Percentiles rank a stretch among this genome's conserved stretches.
Conservation (phyloP, 1,284 basidiomycete species). For the Polyporus tsugae region DNA sequence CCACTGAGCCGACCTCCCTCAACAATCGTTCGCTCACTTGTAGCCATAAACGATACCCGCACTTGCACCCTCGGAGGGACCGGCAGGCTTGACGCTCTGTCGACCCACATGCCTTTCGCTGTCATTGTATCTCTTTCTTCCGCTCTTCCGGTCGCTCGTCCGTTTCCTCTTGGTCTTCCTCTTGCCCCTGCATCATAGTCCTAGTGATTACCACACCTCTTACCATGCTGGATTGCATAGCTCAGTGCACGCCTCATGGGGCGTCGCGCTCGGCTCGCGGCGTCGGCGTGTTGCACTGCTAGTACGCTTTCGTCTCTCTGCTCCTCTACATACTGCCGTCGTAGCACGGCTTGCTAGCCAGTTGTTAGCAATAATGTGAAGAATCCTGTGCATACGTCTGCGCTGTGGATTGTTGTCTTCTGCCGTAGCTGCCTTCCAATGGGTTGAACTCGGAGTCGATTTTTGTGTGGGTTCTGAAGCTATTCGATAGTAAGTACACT, state of each 20-base stretch:
- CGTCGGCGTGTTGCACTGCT: slow-evolving; percentile 9
- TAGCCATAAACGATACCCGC: slow-evolving; percentile 29
- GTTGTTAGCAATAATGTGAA: slow-evolving; percentile 10
- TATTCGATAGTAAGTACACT: too few relatives aligned
- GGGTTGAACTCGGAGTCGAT: too few relatives aligned
- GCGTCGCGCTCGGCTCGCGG: slow-evolving; percentile 8
- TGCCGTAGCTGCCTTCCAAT: too few relatives aligned
- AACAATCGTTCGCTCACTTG: background rate
- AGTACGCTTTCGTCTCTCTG: background rate
- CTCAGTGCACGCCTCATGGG: slow-evolving; percentile 14
- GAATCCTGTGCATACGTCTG: background rate
- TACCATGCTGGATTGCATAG: slow-evolving; percentile 9
- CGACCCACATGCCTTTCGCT: slow-evolving; percentile 10
- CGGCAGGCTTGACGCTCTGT: slow-evolving; percentile 30
- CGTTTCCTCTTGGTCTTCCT: background rate
- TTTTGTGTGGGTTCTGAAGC: too few relatives aligned
- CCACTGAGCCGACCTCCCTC: slow-evolving; percentile 20
- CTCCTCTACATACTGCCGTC: background rate
- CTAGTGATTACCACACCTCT: background rate
- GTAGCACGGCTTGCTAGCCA: background rate
- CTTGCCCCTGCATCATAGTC: background rate
- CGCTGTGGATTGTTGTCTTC: background rate
- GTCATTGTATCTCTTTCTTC: background rate
- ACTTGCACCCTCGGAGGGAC: slow-evolving; percentile 9
- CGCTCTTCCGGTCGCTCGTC: background rate